phyloP scores from a whole-genome alignment of 2,329 filamentous ascomycete species.

The Venturia asperata region DNA sequence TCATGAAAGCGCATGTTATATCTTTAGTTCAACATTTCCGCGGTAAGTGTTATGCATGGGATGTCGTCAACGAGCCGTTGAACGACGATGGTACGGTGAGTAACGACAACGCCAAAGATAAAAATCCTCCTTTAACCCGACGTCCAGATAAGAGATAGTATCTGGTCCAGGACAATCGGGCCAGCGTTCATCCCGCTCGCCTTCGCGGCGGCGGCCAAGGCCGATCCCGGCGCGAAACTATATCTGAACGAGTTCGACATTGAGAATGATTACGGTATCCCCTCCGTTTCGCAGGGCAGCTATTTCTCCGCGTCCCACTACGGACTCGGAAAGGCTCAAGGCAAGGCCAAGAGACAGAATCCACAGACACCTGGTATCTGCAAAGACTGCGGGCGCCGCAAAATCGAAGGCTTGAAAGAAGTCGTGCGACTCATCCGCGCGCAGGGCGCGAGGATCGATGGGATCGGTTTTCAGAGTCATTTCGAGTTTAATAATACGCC shows the following conservation, averaged over 20 bases:
- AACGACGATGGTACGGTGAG: constrained; percentile 37
- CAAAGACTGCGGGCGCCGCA: not conserved
- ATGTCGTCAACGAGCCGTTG: constrained; percentile 39
- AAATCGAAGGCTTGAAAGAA: constrained; percentile 9
- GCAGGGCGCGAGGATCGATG: constrained; percentile 31
- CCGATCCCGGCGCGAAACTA: constrained; percentile 36
- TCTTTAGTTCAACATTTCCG: constrained; percentile 33
- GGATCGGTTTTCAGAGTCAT: constrained; percentile 48
- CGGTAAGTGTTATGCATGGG: constrained; percentile 34
- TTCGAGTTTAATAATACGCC: constrained; percentile 38
- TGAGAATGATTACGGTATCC: constrained; percentile 28
- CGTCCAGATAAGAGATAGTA: constrained; percentile 30
- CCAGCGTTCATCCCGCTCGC: constrained; percentile 41
- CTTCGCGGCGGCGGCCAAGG: constrained; percentile 35
- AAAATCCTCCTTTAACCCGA: too few species aligned
- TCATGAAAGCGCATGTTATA: constrained; percentile 29
- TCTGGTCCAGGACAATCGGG: constrained; percentile 40
- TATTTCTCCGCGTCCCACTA: constrained; percentile 26
- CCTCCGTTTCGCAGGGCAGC: not conserved
- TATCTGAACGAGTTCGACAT: constrained; percentile 43
- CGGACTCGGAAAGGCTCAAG: constrained; percentile 27
- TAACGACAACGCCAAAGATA: too few species aligned
- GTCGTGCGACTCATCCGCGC: not conserved
- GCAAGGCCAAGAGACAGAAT: constrained; percentile 31
- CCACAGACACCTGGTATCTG: not conserved